Evolutionary conservation across 2,329 filamentous ascomycete species (phyloP), one percentile per base, ranked within the genome.

Genomic region (Ilyonectria robusta): DNA sequence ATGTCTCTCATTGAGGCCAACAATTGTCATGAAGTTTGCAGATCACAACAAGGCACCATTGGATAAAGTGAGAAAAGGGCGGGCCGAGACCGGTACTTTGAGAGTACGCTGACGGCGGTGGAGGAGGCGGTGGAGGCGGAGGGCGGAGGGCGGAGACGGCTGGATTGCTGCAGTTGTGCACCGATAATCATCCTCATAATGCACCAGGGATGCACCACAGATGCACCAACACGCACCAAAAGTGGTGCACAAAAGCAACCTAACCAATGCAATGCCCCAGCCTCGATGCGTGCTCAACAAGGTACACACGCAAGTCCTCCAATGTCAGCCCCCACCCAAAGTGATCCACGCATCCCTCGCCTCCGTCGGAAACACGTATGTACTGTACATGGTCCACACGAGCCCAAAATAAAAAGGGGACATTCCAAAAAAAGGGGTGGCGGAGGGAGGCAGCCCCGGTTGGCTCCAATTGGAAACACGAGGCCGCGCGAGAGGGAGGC

Each of bases 401-500:
- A 19, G 26, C 29, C 48, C 17, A 51, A 31, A 33, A 51, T 51
- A 51, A 51, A 35, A 35, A 35, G 31, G 50, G 15, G 50, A 53
- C 17, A 8, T 33, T 51, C 50, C 50, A 53, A 53, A 53, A 53
- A 53, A 53, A 35, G 50, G 50, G 29, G 50, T 53, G 50, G 50
- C 50, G 48, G 48, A 51, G 48, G 48, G 31, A 53, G 37, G 47
- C 26, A 42, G 37, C 48, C 58, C 40, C 40, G 4, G 29, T 47
- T 47, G 59, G 40, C 29, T 15, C 21, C 40, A 19, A 42, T 48
- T 40, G 46, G 60, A 62, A 62, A 64, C 62, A 59, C 55, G 55
- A 64, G 58, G 55, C 29, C 53, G 23, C 42, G 62, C 55, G 40
- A 23, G 54, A 51, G 40, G 37, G 54, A 50, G 55, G 55, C 54